A percentile compares a stretch with the other conserved stretches of the same genome.
Evolutionary conservation across 148 eudicot genomes (phyloP).

Genomic region (Nyssa sinensis): DNA sequence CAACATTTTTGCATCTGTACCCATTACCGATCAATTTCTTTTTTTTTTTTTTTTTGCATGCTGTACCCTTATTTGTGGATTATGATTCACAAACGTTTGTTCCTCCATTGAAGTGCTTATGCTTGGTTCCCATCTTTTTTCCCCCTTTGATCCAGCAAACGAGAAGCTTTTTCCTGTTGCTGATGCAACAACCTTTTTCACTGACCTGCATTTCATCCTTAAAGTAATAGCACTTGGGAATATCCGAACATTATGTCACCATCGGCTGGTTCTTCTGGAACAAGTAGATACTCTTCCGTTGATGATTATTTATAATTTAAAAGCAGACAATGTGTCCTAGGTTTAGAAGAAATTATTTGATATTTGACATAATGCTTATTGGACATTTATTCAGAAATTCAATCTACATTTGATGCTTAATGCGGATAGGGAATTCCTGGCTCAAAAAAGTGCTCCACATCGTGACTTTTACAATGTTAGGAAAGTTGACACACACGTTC

Average conservation of each 20-base stretch:
- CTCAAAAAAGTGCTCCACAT: conserved; percentile 99
- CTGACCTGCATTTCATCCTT: conserved; percentile 96
- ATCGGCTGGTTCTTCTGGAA: conserved; percentile 86
- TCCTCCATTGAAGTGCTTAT: background rate
- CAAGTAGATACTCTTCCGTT: conserved; percentile 50
- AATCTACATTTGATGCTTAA: conserved; percentile 99
- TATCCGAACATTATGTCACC: conserved; percentile 90
- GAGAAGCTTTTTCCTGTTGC: conserved; percentile 91
- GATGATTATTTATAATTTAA: background rate
- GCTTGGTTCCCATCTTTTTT: conserved; percentile 2
- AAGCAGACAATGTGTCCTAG: background rate
- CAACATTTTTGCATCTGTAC: background rate
- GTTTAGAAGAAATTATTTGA: background rate
- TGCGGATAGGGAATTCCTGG: conserved; percentile 96
- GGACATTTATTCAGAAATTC: conserved; percentile 68
- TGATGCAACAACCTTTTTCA: conserved; percentile 97
- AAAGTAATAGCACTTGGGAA: conserved; percentile 97
- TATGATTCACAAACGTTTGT: background rate
- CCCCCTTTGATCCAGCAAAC: too few species aligned
- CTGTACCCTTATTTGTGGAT: background rate
- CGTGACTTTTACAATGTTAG: conserved; percentile 98
- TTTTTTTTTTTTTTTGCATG: too few species aligned
- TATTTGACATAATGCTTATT: conserved; percentile 21
- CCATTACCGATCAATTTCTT: too few species aligned
- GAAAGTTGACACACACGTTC: conserved; percentile 99